Base-by-base conservation (phyloP, 148 eudicot genomes). In the Spergularia marina region DNA sequence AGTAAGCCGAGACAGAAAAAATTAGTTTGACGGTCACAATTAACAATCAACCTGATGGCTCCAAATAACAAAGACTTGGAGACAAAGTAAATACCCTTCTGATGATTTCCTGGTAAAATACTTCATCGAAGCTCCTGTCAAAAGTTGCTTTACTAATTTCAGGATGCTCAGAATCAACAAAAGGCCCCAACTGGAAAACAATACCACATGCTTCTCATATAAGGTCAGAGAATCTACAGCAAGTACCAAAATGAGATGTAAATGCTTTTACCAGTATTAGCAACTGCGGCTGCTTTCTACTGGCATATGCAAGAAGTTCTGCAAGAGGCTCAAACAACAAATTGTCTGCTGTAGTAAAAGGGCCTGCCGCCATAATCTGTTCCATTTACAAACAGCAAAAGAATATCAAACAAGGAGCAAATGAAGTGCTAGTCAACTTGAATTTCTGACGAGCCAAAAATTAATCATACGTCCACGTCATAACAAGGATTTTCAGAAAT, bases 121-220 rank as follows among this genome's bases (percentile, higher is more conserved):
- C 84, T 76, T 96, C 98, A 72, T 92, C 90, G 70, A 83, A 96
- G 73, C 90, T 92, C 83, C 79, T 85, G 81, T 91, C 73, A 14
- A 91, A 74, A 68, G 89, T 79, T 68, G 87, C 91, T 82, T 88
- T 96, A 87, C 77, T 93, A 53, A 96, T 86, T 77, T 91, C 97
- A 39, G 97, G 95, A 77, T 92, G 99, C 55, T 92, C 99, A 71
- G 97, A 91, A 91, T 96, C 99, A 81, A 96, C 84, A 85, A 96
- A 96, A 67, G 99, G 99, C 53, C 99, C 99, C 56, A 87, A 79
- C 99, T 96, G 88, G 80, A 70, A 76, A 80, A 81, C 0, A 52
- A 83, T n/a, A 66, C 68, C 74, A 57, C 73, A 64, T 74, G 52
- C 74, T 61, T 65, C 62, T 30, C 74, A 78, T 54, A 56, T 55